Percentiles rank a stretch among this genome's conserved stretches.
phyloP scores from a whole-genome alignment of 768 basidiomycete genomes.

The Paxillus involutus region DNA sequence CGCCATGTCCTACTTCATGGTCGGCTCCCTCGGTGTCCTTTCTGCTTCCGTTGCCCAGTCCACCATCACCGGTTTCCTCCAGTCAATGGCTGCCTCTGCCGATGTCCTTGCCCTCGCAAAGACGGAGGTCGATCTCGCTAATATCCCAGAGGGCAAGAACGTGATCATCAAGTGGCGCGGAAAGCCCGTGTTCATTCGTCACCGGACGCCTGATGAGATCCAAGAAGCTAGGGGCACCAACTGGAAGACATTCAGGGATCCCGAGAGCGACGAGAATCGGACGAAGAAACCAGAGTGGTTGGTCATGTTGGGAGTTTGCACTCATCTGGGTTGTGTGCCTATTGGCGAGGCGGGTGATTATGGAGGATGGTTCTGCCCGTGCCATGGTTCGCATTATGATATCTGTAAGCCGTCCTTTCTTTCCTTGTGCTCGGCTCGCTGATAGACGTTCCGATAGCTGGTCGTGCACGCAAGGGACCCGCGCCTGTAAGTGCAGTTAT shows the following conservation, averaged over 20 bases:
- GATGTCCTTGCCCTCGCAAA: conserved; percentile 98
- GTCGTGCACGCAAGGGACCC: conserved; percentile 93
- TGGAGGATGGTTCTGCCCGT: conserved; percentile 99
- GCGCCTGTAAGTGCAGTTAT: conserved; percentile 69
- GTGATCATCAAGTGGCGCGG: conserved; percentile 99
- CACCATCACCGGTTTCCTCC: conserved; percentile 88
- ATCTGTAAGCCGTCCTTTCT: conserved; percentile 65
- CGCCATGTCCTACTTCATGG: conserved; percentile 85
- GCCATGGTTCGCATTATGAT: conserved; percentile 98
- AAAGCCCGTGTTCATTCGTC: conserved; percentile 99
- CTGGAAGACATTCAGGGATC: conserved; percentile 89
- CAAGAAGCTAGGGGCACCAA: conserved; percentile 84
- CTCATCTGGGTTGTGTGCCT: conserved; percentile 97
- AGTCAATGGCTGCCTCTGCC: conserved; percentile 95
- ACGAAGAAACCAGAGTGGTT: conserved; percentile 97
- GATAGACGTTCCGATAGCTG: conserved; percentile 51
- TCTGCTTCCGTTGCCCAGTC: conserved; percentile 95
- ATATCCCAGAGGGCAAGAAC: conserved; percentile 97
- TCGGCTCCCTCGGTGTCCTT: conserved; percentile 89
- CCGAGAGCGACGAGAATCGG: conserved; percentile 85
- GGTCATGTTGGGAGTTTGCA: conserved; percentile 92
- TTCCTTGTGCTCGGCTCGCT: conserved; percentile 6
- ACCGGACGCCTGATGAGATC: conserved; percentile 89
- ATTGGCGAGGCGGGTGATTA: conserved; percentile 97
- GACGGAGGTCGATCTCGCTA: conserved; percentile 88